Evolutionary conservation across 1,139 yeast genomes (phyloP).

Genomic region (Hansenula sp.): DNA sequence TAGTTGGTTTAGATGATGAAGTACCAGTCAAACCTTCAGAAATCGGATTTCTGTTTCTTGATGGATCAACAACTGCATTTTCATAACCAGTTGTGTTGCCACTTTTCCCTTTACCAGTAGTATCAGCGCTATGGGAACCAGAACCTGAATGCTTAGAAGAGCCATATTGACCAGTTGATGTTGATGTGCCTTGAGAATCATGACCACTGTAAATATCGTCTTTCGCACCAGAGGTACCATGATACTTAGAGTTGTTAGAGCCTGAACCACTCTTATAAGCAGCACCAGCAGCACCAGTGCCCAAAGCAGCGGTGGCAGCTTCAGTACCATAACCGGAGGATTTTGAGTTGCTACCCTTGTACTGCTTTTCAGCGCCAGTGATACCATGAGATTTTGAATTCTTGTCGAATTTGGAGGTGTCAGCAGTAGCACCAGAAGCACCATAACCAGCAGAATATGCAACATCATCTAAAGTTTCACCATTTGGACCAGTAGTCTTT

Average conservation of each 20-base stretch:
- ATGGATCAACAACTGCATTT: conserved; percentile 6
- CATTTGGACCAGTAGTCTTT: not conserved
- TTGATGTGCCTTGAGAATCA: not conserved
- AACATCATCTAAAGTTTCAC: conserved; percentile 1
- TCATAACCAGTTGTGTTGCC: too few species aligned
- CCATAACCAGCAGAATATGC: conserved; percentile 1
- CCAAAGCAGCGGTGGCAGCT: conserved; percentile 11
- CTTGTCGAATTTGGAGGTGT: not conserved
- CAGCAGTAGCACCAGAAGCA: conserved; percentile 3
- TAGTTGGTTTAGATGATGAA: conserved; percentile 3
- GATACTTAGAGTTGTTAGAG: not conserved
- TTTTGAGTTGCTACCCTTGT: too few species aligned
- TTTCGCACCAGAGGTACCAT: not conserved
- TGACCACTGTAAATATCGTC: not conserved
- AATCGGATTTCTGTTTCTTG: conserved; percentile 12
- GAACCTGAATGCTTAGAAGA: not conserved
- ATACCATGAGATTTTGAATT: not conserved
- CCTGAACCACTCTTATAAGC: not conserved
- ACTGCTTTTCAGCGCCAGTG: conserved; percentile 4
- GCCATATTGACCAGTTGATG: not conserved
- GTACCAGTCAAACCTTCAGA: conserved; percentile 6
- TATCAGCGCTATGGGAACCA: not conserved
- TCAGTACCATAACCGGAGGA: conserved; percentile 14
- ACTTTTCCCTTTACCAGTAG: too few species aligned
- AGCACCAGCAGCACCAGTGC: conserved; percentile 1